Percentiles rank a stretch among this genome's conserved stretches.
These are phyloP conservation scores for Microcyclospora pomicola DNA, from an alignment of 2,329 filamentous ascomycete genomes.

Conservation along the genomic window DNA sequence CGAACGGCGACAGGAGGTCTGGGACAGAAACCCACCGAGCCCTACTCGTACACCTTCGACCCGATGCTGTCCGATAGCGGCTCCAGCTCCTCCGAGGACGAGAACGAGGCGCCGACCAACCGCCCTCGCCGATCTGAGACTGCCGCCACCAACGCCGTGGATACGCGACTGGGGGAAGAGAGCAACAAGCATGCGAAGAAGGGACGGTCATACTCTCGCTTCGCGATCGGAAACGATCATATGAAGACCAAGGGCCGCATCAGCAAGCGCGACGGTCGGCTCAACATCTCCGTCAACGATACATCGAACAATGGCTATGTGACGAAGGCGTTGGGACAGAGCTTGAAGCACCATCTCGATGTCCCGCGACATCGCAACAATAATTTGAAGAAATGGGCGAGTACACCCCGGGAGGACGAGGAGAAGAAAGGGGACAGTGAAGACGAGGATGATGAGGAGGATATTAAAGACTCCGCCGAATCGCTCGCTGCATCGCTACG, in stretches of 20 bases:
- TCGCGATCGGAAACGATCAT: constrained; percentile 49
- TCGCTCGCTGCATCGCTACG: constrained; percentile 15
- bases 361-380: constrained; percentile 17
- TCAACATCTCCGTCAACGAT: constrained; percentile 61
- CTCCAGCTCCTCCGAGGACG: constrained; percentile 18
- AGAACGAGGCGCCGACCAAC: constrained; percentile 10
- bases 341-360: constrained; percentile 43
- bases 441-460: constrained; percentile 5
- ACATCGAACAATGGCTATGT: constrained; percentile 56
- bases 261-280: constrained; percentile 52
- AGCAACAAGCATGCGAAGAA: constrained; percentile 6
- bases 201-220: constrained; percentile 34
- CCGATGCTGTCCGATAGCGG: constrained; percentile 16
- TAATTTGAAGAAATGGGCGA: constrained; percentile 6
- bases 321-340: constrained; percentile 56
- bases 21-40: constrained; percentile 1
- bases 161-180: constrained; percentile 1
- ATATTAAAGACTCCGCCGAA: constrained; percentile 4
- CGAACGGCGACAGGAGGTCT: constrained; percentile 6
- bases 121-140: background rate
- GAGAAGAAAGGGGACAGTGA: constrained; percentile 1
- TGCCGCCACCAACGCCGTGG: background rate
- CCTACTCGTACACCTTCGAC: constrained; percentile 17
- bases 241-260: constrained; percentile 52
- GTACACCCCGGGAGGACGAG: background rate